Evolutionary conservation across 23 red algal genomes (phyloP).

Genomic region (Pyropia haitanensis): DNA sequence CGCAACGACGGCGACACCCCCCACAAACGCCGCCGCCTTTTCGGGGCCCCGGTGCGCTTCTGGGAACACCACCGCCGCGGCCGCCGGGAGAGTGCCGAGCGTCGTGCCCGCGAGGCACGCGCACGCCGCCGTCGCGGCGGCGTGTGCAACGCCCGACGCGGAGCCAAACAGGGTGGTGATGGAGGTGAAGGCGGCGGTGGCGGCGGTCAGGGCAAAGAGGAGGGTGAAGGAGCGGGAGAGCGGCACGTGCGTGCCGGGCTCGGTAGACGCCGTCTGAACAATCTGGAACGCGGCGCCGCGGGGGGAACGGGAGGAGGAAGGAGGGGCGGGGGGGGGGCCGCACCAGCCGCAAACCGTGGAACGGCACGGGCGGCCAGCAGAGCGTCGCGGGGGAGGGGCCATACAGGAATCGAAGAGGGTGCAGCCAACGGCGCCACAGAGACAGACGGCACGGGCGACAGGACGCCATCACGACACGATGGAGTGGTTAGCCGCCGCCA

Average conservation of each 20-base stretch:
- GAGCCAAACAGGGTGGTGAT: slow-evolving; percentile 25
- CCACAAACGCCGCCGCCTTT: slow-evolving; percentile 14
- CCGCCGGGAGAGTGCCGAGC: slow-evolving; percentile 35
- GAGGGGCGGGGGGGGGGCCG: too few species aligned
- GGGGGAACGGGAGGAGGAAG: too few species aligned
- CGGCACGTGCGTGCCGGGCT: slow-evolving; percentile 66
- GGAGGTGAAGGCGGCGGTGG: slow-evolving; percentile 24
- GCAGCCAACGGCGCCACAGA: too few species aligned
- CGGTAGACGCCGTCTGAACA: slow-evolving; percentile 62
- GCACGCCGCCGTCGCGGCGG: slow-evolving; percentile 15
- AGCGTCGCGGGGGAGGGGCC: too few species aligned
- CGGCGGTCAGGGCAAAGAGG: slow-evolving; percentile 56
- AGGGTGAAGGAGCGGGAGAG: slow-evolving; percentile 67
- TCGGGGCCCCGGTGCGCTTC: slow-evolving; percentile 25
- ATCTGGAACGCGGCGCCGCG: slow-evolving; percentile 14
- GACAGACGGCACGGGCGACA: not conserved
- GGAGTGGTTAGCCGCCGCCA: not conserved
- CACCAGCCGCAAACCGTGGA: not conserved
- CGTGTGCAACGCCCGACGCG: slow-evolving; percentile 22
- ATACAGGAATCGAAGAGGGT: too few species aligned
- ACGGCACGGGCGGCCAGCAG: not conserved
- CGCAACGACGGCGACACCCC: slow-evolving; percentile 6
- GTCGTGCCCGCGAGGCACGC: slow-evolving; percentile 17
- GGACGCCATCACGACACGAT: not conserved
- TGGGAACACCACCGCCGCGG: slow-evolving; percentile 50